A percentile compares a stretch with the other conserved stretches of the same genome.
Conservation (phyloP, 495 filamentous ascomycete genomes). For the Paragyromitra xinjiangensis region DNA sequence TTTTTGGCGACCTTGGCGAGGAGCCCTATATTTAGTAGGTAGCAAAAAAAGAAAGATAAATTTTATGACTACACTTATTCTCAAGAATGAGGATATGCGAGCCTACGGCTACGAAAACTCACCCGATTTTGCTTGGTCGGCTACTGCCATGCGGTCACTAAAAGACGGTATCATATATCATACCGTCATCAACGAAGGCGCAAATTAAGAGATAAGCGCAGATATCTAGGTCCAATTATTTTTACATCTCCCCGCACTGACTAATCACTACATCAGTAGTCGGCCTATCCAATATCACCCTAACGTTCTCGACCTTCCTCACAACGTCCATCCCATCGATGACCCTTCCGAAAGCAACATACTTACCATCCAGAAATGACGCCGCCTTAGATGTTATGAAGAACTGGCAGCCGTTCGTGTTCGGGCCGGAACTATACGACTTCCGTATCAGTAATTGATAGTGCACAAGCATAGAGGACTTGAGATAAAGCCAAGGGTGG, state of each 20-base stretch:
- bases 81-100: neutral
- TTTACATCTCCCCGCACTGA: slow-evolving; percentile 88
- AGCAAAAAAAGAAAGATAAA: slow-evolving; percentile 9
- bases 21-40: slow-evolving; percentile 13
- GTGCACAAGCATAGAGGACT: too few species aligned
- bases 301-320: slow-evolving; percentile 85
- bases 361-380: slow-evolving; percentile 90
- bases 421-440: slow-evolving; percentile 84
- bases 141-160: neutral
- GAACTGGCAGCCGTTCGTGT: slow-evolving; percentile 96
- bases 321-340: slow-evolving; percentile 85
- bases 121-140: neutral
- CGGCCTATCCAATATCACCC: slow-evolving; percentile 82
- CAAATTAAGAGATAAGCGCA: neutral
- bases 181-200: neutral
- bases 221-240: slow-evolving; percentile 8
- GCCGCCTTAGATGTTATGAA: slow-evolving; percentile 91
- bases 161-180: neutral
- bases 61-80: too few species aligned
- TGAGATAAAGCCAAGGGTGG: neutral
- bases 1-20: slow-evolving; percentile 9
- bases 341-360: slow-evolving; percentile 94
- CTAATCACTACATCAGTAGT: slow-evolving; percentile 84
- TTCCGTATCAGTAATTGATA: neutral
- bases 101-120: neutral